These are phyloP conservation scores for Lecanosticta acicola DNA, from an alignment of 2,329 filamentous ascomycete species.

Conservation along the genomic window DNA sequence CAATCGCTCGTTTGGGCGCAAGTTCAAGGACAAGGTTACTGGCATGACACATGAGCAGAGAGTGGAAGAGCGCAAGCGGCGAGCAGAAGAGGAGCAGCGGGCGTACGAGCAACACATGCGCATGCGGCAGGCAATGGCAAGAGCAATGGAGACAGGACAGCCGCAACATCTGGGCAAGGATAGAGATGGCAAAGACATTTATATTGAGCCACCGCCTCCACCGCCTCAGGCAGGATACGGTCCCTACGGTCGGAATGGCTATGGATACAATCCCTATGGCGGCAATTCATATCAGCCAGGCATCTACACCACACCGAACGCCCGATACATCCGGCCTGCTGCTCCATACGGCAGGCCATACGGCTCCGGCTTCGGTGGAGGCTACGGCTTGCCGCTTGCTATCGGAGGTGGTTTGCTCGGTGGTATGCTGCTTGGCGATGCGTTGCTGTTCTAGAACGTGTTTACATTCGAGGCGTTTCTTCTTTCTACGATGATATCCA, in stretches of 20 bases:
- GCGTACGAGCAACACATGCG: conserved; percentile 50
- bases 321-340: conserved; percentile 46
- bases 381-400: conserved; percentile 43
- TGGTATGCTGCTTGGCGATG: conserved; percentile 44
- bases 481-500: neutral
- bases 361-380: conserved; percentile 31
- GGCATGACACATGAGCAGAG: conserved; percentile 53
- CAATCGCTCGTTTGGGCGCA: conserved; percentile 44
- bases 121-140: conserved; percentile 47
- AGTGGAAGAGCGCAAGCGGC: conserved; percentile 40
- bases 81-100: conserved; percentile 47
- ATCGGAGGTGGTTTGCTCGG: conserved; percentile 44
- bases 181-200: conserved; percentile 50
- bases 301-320: conserved; percentile 44
- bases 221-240: conserved; percentile 27
- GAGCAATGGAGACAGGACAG: conserved; percentile 49
- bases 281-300: conserved; percentile 28
- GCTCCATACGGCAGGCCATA: conserved; percentile 44
- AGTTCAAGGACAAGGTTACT: conserved; percentile 56
- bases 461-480: neutral
- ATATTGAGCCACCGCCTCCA: conserved; percentile 49
- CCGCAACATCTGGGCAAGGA: conserved; percentile 54
- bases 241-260: conserved; percentile 23
- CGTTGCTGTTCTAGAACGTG: conserved; percentile 25
- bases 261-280: conserved; percentile 41